Base-by-base conservation (phyloP, 495 filamentous ascomycete genomes). In the Darksidea phi region DNA sequence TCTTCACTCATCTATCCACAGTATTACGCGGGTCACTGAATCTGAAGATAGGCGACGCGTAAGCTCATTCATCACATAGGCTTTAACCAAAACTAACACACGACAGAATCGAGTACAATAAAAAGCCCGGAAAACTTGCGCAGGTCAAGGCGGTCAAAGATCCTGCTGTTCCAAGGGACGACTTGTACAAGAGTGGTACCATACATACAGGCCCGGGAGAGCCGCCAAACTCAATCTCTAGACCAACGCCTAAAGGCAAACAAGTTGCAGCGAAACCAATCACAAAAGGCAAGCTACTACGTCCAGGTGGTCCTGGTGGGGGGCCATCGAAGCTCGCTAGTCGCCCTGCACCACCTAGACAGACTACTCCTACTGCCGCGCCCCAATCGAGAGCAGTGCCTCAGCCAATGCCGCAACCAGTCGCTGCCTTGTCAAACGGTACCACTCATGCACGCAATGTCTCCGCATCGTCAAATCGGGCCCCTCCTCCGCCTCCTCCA, bases 61-160 rank as follows among this genome's bases (percentile, higher is more conserved):
- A 71, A 74, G 77, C 74, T 57, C 6, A 6, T 61, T 3, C 8
- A 38, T 23, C 20, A 25, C 11, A 8, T 25, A 1, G 28, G 2
- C 13, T 11, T 42, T 47, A 3, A 38, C 18, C 5, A 34, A 20
- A 24, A 41, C 74, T 78, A 67, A 79, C 66, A 6, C 34, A 13
- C 38, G n/a, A 15, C 17, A 83, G 79, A 1, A 92, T 99, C 70
- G 90, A 97, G 71, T 99, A 94, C 73, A 91, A 92, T 69, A 99
- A 97, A 82, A 99, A 99, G 77, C 95, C 95, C 2, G 90, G 91
- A 34, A 99, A 99, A 78, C 80, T 88, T 68, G 85, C 90, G 43
- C 67, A 81, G 1, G 86, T 99, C 64, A 97, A 97, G 79, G 88
- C 86, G 1, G 69, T 96, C 59, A 96, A 95, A 74, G 95, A 99